phyloP scores from a whole-genome alignment of 148 eudicot genomes.

The Linanthus parryae region DNA sequence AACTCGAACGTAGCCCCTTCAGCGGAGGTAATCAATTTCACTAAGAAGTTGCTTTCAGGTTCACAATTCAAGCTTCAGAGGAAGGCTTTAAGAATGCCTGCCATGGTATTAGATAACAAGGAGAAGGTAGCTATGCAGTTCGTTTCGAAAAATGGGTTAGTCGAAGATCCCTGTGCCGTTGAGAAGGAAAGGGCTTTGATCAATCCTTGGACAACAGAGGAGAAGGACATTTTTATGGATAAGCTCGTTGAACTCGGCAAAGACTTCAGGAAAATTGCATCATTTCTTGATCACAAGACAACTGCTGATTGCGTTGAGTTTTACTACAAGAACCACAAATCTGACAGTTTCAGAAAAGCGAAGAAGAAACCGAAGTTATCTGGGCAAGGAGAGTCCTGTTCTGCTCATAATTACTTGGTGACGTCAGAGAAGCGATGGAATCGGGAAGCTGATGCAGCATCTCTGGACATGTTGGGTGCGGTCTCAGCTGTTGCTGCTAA shows the following conservation, averaged over 20 bases:
- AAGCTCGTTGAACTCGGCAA: slow-evolving; percentile 61
- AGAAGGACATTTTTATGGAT: slow-evolving; percentile 67
- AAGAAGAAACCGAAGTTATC: slow-evolving; percentile 41
- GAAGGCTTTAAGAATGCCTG: slow-evolving; percentile 70
- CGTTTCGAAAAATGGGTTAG: slow-evolving; percentile 64
- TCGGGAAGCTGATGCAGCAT: slow-evolving; percentile 54
- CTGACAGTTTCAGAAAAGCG: slow-evolving; percentile 50
- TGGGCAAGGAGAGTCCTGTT: slow-evolving; percentile 47
- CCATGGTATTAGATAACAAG: slow-evolving; percentile 56
- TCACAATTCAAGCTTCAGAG: slow-evolving; percentile 38
- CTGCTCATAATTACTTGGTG: slow-evolving; percentile 45
- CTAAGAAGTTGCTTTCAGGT: slow-evolving; percentile 53
- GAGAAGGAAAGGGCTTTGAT: slow-evolving; percentile 71
- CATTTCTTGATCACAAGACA: slow-evolving; percentile 78
- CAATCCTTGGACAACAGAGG: slow-evolving; percentile 74
- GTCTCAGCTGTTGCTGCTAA: slow-evolving; percentile 72
- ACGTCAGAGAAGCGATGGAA: slow-evolving; percentile 65
- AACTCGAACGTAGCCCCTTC: slow-evolving; percentile 39
- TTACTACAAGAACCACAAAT: slow-evolving; percentile 90
- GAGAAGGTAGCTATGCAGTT: slow-evolving; percentile 50
- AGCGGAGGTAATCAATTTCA: slow-evolving; percentile 34
- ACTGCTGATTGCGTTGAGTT: slow-evolving; percentile 85
- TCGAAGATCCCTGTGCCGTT: slow-evolving; percentile 69
- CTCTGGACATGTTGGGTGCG: slow-evolving; percentile 72
- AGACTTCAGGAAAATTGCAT: slow-evolving; percentile 69